Evolutionary conservation across 2,329 filamentous ascomycete species (phyloP).

Genomic region (Bipolaris victoriae): DNA sequence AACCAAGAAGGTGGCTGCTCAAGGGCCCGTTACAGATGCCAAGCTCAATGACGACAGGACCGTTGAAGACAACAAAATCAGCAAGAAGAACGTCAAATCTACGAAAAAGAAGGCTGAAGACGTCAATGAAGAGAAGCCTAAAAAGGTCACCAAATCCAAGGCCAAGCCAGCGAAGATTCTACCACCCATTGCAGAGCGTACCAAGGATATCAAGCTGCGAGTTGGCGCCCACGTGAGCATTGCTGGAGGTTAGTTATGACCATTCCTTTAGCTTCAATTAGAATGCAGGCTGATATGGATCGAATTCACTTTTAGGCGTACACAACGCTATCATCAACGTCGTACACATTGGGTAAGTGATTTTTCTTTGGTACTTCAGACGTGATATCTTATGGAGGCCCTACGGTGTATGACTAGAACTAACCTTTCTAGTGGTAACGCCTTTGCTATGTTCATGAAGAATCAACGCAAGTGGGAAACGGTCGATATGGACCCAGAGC

Average conservation of each 20-base stretch:
- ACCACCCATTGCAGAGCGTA: slow-evolving; percentile 73
- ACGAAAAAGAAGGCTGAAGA: slow-evolving; percentile 8
- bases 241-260: slow-evolving; percentile 72
- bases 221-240: slow-evolving; percentile 92
- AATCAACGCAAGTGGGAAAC: slow-evolving; percentile 95
- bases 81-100: background rate
- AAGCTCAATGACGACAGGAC: background rate
- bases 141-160: slow-evolving; percentile 52
- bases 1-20: background rate
- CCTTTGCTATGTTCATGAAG: slow-evolving; percentile 94
- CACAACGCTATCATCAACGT: slow-evolving; percentile 86
- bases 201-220: slow-evolving; percentile 75
- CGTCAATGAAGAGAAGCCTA: slow-evolving; percentile 12
- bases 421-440: slow-evolving; percentile 69
- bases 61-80: slow-evolving; percentile 16
- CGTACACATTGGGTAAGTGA: slow-evolving; percentile 69
- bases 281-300: slow-evolving; percentile 25
- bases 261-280: background rate
- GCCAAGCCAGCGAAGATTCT: slow-evolving; percentile 52
- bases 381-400: background rate
- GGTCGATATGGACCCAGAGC: slow-evolving; percentile 73
- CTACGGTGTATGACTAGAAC: background rate
- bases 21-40: slow-evolving; percentile 9
- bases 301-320: slow-evolving; percentile 65
- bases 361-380: background rate